Percentiles rank a stretch among this genome's conserved stretches.
Conservation (phyloP, 2,329 filamentous ascomycete species). For the Plenodomus tracheiphilus region DNA sequence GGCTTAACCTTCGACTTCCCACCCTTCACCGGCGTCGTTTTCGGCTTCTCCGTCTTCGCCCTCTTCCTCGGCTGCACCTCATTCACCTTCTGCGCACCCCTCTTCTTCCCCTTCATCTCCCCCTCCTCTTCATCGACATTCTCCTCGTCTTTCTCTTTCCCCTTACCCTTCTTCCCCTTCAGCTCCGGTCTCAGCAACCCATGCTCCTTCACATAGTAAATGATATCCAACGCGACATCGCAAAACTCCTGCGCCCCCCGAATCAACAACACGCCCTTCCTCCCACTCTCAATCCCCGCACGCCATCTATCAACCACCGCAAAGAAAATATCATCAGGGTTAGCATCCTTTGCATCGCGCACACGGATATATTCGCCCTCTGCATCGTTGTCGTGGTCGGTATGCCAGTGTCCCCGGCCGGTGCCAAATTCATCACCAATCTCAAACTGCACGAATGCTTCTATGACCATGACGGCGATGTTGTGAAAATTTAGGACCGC, state of each 20-base stretch:
- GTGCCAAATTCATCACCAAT: conserved; percentile 26
- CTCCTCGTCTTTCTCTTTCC: conserved; percentile 1
- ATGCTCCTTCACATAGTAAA: conserved; percentile 35
- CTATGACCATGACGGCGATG: conserved; percentile 37
- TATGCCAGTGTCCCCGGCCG: conserved; percentile 13
- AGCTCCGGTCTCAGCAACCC: conserved; percentile 15
- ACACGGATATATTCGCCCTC: conserved; percentile 7
- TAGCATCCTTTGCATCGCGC: conserved; percentile 13
- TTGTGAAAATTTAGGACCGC: conserved; percentile 41
- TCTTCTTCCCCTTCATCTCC: conserved; percentile 1
- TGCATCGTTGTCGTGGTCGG: conserved; percentile 2
- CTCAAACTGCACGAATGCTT: conserved; percentile 29
- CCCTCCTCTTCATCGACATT: conserved; percentile 4
- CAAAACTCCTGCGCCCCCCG: conserved; percentile 39
- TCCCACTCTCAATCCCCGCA: conserved; percentile 21
- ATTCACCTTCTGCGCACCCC: conserved; percentile 8
- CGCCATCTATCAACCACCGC: conserved; percentile 37
- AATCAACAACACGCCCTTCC: conserved; percentile 19
- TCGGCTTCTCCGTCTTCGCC: conserved; percentile 27
- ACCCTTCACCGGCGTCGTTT: conserved; percentile 8
- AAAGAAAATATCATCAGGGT: conserved; percentile 40
- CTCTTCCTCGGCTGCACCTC: conserved; percentile 24
- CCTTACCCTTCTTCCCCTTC: conserved; percentile 13
- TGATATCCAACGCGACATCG: conserved; percentile 35
- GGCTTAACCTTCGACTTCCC: conserved; percentile 5